These are phyloP conservation scores for Plasmodium berghei DNA, from an alignment of 169 alveolate species.

Conservation along the genomic window DNA sequence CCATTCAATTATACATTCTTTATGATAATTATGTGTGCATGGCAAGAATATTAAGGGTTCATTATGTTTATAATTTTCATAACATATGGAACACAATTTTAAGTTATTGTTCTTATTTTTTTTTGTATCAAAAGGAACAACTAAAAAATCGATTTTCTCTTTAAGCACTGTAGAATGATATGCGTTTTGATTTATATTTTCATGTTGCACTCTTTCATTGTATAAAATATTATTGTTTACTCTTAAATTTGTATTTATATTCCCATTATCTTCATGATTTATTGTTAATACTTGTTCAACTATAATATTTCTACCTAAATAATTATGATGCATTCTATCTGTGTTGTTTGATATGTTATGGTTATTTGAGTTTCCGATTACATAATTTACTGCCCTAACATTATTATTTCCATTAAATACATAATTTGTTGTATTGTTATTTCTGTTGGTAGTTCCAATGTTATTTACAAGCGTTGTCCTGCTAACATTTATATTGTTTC, in stretches of 20 bases:
- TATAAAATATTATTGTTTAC: slow-evolving; percentile 15
- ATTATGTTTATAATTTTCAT: slow-evolving; percentile 65
- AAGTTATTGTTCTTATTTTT: slow-evolving; percentile 40
- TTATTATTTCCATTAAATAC: neutral
- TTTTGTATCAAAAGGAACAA: slow-evolving; percentile 42
- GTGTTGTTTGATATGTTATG: slow-evolving; percentile 1
- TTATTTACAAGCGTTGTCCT: neutral
- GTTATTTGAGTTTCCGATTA: neutral
- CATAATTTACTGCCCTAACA: neutral
- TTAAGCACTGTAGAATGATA: slow-evolving; percentile 16
- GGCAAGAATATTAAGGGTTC: slow-evolving; percentile 56
- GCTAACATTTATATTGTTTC: neutral
- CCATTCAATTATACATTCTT: slow-evolving; percentile 56
- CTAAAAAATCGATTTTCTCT: slow-evolving; percentile 33
- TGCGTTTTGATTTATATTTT: slow-evolving; percentile 9
- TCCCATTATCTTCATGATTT: slow-evolving; percentile 7
- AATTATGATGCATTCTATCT: neutral
- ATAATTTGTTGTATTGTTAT: slow-evolving; percentile 9
- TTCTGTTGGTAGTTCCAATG: neutral
- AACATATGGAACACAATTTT: slow-evolving; percentile 61
- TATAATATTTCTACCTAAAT: slow-evolving; percentile 16
- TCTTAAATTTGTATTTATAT: slow-evolving; percentile 23
- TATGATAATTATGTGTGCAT: slow-evolving; percentile 62
- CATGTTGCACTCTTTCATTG: slow-evolving; percentile 16
- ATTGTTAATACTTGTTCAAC: slow-evolving; percentile 15